Evolutionary conservation across 1,139 yeast genomes (phyloP), one percentile per base, ranked within the genome.

Genomic region (Blastobotrys ciferrii): DNA sequence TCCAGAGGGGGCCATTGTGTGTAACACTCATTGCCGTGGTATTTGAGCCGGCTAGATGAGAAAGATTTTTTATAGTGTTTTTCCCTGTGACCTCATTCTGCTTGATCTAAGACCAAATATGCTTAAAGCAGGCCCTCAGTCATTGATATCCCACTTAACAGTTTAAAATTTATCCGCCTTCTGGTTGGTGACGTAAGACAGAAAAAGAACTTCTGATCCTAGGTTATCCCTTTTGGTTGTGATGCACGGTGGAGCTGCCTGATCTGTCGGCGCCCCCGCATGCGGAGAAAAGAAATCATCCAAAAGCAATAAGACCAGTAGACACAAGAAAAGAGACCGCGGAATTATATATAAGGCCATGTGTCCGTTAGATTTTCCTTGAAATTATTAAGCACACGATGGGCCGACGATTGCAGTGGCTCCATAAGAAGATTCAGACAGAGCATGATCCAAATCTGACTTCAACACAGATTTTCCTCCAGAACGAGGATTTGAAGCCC

Each of bases 401-500:
- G 33, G 14, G 14, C 33, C 33, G 13, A 31, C 5, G 12, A 13
- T 5, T 31, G 12, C 33, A 31, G 13, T 4, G n/a, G 33, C 28
- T 36, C 17, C 14, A 9, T 4, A 18, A 19, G 17, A 45, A 45
- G 32, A 39, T 58, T 4, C 62, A 60, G 36, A 49, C 57, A 1
- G 53, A 52, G 30, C 62, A 57, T 32, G 58, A 56, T 17, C 56
- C 54, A 7, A 55, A 54, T 7, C 47, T 60, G 23, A 43, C 59
- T n/a, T 32, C 49, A 15, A 38, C 42, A 9, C 52, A 60, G 42
- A 50, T 58, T 45, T 65, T 65, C 45, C 72, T 87, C 44, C 80
- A 76, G 60, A 87, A 87, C 66, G 73, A 76, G 55, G 96, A 87
- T 69, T 74, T 87, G 59, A 77, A 79, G 56, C 96, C 96, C 0